Base-by-base conservation (phyloP, 139 green algal genomes). In the Pseudopediastrum boryanum region DNA sequence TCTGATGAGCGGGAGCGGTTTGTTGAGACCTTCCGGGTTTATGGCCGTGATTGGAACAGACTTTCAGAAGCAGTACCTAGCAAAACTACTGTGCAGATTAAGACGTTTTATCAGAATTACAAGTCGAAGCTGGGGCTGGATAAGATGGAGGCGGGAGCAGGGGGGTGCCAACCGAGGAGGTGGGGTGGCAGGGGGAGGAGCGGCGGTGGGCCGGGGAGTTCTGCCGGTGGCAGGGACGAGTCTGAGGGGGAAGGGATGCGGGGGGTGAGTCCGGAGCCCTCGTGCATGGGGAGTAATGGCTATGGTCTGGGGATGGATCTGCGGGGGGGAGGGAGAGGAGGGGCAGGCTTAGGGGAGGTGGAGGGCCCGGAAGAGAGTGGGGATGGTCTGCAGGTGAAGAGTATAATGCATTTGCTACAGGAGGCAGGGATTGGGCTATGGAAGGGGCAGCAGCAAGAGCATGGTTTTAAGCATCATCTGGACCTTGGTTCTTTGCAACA, bases 61-160 rank as follows among this genome's bases (percentile, higher is more conserved):
- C 80, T 96, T 23, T 67, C 81, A 3, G 70, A 84, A 23, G 85
- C 83, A n/a, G 80, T 96, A 5, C 92, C 90, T 9, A 77, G 44
- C 62, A 96, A 95, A 71, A 86, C 88, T 12, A 46, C 77, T 27
- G 77, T 62, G 25, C 92, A 96, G 79, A 87, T 95, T 68, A 94
- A 93, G 66, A 94, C 88, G 52, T 96, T 87, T 82, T 95, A 92
- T 71, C 87, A 93, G 80, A 96, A 94, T 80, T 94, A 94, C 81
- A 94, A 90, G 72, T 67, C 44, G 43, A 92, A 94, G 84, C 67
- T 93, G 56, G 65, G 73, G 8, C 71, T 88, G 21, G 81, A 87
- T 58, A 80, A 68, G 58, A 21, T 85, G 27, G 62, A 73, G 4
- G 42, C 27, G 31, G 58, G 36, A 54, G 71, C 46, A 70, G 63